Conservation (phyloP, 2,329 filamentous ascomycete genomes). For the Nothophaeocryptopus gaeumannii region DNA sequence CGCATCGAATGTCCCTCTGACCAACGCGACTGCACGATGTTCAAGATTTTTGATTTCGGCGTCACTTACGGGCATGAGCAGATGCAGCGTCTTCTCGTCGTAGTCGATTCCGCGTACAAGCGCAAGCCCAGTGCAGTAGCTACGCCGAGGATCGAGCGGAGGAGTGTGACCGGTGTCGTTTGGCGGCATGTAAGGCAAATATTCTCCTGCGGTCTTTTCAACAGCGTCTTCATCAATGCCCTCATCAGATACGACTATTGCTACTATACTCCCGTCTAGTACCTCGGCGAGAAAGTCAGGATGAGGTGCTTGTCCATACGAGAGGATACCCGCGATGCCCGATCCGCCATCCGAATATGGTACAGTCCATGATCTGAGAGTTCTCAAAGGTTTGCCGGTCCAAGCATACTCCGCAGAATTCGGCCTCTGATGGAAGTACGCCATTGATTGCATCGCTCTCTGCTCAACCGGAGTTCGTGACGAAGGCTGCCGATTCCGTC, state of each 20-base stretch:
- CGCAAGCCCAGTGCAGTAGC: slow-evolving; percentile 61
- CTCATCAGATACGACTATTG: slow-evolving; percentile 55
- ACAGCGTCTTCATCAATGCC: slow-evolving; percentile 27
- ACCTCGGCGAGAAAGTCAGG: slow-evolving; percentile 60
- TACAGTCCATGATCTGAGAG: slow-evolving; percentile 60
- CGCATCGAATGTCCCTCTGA: slow-evolving; percentile 66
- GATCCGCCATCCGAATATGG: slow-evolving; percentile 52
- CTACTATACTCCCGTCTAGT: slow-evolving; percentile 68
- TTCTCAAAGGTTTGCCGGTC: slow-evolving; percentile 56
- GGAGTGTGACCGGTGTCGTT: slow-evolving; percentile 46
- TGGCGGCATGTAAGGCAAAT: slow-evolving; percentile 62
- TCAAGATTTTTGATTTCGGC: slow-evolving; percentile 24
- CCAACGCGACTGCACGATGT: slow-evolving; percentile 53
- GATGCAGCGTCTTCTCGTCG: slow-evolving; percentile 53
- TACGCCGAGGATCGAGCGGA: slow-evolving; percentile 58
- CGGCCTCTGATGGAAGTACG: slow-evolving; percentile 63
- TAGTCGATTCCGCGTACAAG: slow-evolving; percentile 69
- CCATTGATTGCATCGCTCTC: slow-evolving; percentile 72
- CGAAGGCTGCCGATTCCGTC: slow-evolving; percentile 56
- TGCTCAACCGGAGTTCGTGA: slow-evolving; percentile 64
- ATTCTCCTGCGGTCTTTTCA: slow-evolving; percentile 48
- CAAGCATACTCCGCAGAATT: slow-evolving; percentile 38
- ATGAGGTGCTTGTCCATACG: slow-evolving; percentile 63
- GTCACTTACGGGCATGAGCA: slow-evolving; percentile 60
- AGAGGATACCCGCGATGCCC: slow-evolving; percentile 64